phyloP scores from a whole-genome alignment of 2,329 filamentous ascomycete genomes.

The Emmonsiellopsis sp. region DNA sequence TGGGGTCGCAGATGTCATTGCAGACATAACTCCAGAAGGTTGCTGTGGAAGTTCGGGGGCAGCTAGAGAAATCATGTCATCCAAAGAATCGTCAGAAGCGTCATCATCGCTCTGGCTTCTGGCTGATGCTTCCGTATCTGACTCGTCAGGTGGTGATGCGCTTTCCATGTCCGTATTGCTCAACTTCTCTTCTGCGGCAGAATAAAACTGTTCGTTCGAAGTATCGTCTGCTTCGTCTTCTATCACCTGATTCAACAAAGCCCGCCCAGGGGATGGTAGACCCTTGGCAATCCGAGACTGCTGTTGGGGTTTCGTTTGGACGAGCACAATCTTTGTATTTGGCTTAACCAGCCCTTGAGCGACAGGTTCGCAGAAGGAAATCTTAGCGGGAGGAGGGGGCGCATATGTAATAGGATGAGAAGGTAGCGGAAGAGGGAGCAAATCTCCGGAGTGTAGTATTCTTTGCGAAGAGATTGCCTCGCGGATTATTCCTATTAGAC shows the following conservation, averaged over 20 bases:
- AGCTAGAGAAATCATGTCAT: slow-evolving; percentile 85
- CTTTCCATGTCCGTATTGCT: slow-evolving; percentile 40
- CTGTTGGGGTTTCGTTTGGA: slow-evolving; percentile 39
- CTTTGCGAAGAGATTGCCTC: slow-evolving; percentile 62
- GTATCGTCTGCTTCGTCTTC: slow-evolving; percentile 64
- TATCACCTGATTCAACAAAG: slow-evolving; percentile 50
- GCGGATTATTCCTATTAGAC: slow-evolving; percentile 58
- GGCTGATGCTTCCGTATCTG: slow-evolving; percentile 46
- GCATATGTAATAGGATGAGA: slow-evolving; percentile 80
- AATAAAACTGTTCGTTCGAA: slow-evolving; percentile 84
- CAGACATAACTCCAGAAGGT: slow-evolving; percentile 68
- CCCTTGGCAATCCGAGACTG: slow-evolving; percentile 15
- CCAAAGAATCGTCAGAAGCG: slow-evolving; percentile 80
- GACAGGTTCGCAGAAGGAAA: slow-evolving; percentile 90
- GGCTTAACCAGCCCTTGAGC: slow-evolving; percentile 72
- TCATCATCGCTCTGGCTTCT: slow-evolving; percentile 50
- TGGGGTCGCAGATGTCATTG: slow-evolving; percentile 71
- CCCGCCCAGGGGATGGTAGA: slow-evolving; percentile 39
- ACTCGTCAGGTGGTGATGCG: slow-evolving; percentile 49
- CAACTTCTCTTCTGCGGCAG: slow-evolving; percentile 70
- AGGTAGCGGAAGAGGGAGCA: slow-evolving; percentile 66
- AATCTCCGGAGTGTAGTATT: slow-evolving; percentile 75
- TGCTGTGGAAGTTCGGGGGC: slow-evolving; percentile 70
- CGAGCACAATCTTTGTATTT: slow-evolving; percentile 71
- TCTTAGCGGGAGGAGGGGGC: slow-evolving; percentile 72